Base-by-base conservation (phyloP, 2,329 filamentous ascomycete species). In the Cytospora piceae region DNA sequence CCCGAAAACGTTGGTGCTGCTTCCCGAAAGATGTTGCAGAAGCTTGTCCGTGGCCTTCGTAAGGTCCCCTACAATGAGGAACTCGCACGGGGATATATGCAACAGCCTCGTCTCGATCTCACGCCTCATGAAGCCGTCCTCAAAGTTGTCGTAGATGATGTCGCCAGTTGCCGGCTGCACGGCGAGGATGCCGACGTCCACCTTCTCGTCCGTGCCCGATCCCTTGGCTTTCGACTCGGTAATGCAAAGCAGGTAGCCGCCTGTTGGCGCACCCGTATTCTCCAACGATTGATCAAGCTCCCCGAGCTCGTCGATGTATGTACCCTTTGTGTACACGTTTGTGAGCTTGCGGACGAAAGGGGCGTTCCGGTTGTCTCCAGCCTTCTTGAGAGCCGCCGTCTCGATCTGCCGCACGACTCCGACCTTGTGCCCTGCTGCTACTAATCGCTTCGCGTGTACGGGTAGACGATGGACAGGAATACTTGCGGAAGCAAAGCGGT, bases 291-390 rank as follows among this genome's bases (percentile, higher is more conserved):
- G 79, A 61, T 91, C 90, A 6, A 97, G 78, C 31, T 92, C 92
- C 68, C 95, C 94, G 12, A 92, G 85, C 75, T 99, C 95, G 73
- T 98, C 95, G 64, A 99, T 90, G 72, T 98, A 99, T 2, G 95
- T 99, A 53, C 94, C 95, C 77, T 98, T 99, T 11, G 95, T 99
- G 78, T 99, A 99, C 8, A 99, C 83, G 73, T 96, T 97, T 20
- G 95, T 98, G 72, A 99, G 87, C 72, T 96, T 95, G 42, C 95
- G 88, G 46, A 93, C 87, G 72, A 99, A 99, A 0, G 95, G 94
- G 0, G 93, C 87, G 74, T 97, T 97, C 65, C 92, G 88, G 77
- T 98, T 99, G 75, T 97, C 93, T 54, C 95, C 94, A 1, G 88
- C 95, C 69, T 96, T 96, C 76, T 99, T 99, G 67, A 99, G 81